Evolutionary conservation across 2,329 filamentous ascomycete species (phyloP), one percentile per base, ranked within the genome.

Genomic region (Xylariales sp.): DNA sequence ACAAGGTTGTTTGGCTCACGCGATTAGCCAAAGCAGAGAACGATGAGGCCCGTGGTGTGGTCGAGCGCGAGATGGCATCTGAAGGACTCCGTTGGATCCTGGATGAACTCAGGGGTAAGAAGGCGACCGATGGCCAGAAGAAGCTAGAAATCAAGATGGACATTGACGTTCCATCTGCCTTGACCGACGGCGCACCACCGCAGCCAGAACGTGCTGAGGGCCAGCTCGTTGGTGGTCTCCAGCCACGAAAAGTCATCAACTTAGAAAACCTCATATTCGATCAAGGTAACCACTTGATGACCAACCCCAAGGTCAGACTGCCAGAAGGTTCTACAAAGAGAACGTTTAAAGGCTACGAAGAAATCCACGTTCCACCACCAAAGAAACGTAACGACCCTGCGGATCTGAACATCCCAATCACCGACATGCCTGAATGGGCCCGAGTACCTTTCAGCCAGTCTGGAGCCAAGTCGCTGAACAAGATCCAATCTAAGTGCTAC

Each of bases 281-380:
- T 51, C 91, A 97, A 63, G 93, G 93, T 37, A 98, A 97, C 54
- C 93, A 98, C 68, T 74, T 98, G 29, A 98, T 97, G 91, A 97
- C 93, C n/a, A 98, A 98, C 53, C 86, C 89, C 6, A 96, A 89
- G 57, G 93, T 98, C 32, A 85, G 86, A 46, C 74, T 98, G 15
- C 93, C 93, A 0, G 88, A 95, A 58, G 93, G 93, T 10, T 95
- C 93, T 3, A 96, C 88, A 0, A 96, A 97, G 62, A 80, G 89
- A 33, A 88, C 87, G 0, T 96, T 96, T 67, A 98, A 98, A 63
- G 93, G 93, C 23, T 98, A 97, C 51, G 93, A 98, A 62, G 93
- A 98, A 57, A 96, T 97, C 41, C 93, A 98, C 57, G 90, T 98
- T 4, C 93, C 93, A 6, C 79, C 88, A 5, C 94, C 94, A 1